phyloP scores from a whole-genome alignment of 176 grass and related monocot species.

The Carex kokanica region DNA sequence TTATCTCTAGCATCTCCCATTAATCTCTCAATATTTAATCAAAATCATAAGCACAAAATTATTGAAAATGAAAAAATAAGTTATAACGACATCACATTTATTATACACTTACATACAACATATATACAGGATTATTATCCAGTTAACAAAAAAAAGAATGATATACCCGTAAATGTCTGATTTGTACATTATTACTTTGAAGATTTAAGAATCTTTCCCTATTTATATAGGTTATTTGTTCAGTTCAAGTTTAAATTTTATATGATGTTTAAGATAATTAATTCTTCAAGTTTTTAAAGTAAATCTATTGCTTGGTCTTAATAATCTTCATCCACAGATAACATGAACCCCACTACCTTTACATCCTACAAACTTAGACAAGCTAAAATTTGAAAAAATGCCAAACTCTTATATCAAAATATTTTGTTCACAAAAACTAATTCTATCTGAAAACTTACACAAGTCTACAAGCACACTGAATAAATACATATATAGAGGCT shows the following conservation, averaged over 20 bases:
- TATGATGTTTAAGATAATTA: no score
- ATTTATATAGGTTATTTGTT: no score
- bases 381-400: neutral
- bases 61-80: neutral
- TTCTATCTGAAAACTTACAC: neutral
- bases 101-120: no score
- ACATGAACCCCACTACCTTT: neutral
- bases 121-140: no score
- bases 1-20: conserved; percentile 22
- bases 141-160: no score
- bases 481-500: neutral
- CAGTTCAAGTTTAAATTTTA: no score
- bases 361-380: neutral
- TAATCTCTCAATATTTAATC: conserved; percentile 20
- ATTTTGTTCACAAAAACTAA: neutral
- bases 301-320: conserved; percentile 18
- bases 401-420: neutral
- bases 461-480: neutral
- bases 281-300: neutral
- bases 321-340: conserved; percentile 24
- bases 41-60: neutral
- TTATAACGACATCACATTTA: neutral
- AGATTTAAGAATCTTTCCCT: no score
- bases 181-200: no score
- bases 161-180: no score